A percentile compares a stretch with the other conserved stretches of the same genome.
phyloP scores from a whole-genome alignment of 768 basidiomycete species.

The Exidia glandulosa region DNA sequence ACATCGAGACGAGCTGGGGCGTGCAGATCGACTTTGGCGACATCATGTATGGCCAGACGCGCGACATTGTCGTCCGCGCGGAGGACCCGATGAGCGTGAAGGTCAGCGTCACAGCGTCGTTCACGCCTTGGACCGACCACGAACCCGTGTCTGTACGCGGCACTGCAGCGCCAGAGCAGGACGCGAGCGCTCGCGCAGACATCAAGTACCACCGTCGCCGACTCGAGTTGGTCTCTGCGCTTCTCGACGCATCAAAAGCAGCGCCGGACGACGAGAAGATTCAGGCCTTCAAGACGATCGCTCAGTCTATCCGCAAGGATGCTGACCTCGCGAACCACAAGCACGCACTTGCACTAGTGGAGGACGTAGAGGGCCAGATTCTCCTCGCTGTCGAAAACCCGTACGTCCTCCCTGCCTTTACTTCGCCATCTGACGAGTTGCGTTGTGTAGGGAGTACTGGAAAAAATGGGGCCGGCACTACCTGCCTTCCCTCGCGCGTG shows the following conservation, averaged over 20 bases:
- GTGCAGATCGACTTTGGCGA: constrained; percentile 2
- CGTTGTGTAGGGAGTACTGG: not conserved
- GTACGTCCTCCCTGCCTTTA: not conserved
- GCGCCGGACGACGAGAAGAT: not conserved
- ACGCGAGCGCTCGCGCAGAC: not conserved
- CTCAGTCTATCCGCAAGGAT: not conserved
- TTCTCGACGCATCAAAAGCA: not conserved
- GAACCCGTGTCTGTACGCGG: not conserved
- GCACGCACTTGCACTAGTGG: constrained; percentile 6
- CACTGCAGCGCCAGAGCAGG: not conserved
- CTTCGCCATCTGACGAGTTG: not conserved
- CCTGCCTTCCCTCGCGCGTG: constrained; percentile 8
- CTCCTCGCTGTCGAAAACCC: constrained; percentile 1
- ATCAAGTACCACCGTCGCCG: not conserved
- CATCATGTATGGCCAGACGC: constrained; percentile 2
- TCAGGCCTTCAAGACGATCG: not conserved
- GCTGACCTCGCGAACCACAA: not conserved
- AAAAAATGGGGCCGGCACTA: constrained; percentile 10
- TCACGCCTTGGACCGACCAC: not conserved
- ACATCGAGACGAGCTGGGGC: not conserved
- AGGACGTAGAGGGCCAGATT: constrained; percentile 9
- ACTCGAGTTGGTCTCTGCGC: not conserved
- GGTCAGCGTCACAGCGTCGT: not conserved
- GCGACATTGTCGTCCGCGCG: constrained; percentile 3
- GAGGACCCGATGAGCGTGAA: not conserved